Conservation (phyloP, 2,329 filamentous ascomycete genomes). For the Epichloe brachyelytri region DNA sequence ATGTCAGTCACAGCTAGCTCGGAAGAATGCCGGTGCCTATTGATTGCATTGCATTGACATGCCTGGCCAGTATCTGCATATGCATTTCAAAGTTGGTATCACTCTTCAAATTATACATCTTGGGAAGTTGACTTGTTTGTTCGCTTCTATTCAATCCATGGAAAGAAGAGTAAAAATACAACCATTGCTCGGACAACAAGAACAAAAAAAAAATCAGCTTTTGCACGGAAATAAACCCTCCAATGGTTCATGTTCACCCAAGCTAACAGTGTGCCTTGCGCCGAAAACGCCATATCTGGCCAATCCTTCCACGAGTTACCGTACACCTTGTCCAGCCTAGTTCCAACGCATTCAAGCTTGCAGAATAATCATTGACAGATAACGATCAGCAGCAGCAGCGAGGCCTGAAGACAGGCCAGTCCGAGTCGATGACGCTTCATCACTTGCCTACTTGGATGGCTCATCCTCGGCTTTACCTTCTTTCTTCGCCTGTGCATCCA, state of each 20-base stretch:
- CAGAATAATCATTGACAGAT: background rate
- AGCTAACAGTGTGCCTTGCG: constrained; percentile 5
- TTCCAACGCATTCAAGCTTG: background rate
- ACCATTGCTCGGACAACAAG: background rate
- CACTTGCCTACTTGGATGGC: constrained; percentile 12
- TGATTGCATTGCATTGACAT: too few relatives aligned
- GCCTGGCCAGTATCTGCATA: background rate
- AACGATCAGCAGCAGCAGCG: background rate
- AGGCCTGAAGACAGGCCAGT: background rate
- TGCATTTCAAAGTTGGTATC: background rate
- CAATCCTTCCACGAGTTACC: background rate
- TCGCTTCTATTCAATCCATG: background rate
- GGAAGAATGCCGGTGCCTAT: background rate
- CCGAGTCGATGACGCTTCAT: constrained; percentile 1
- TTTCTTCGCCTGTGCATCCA: constrained; percentile 19
- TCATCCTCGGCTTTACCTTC: constrained; percentile 13
- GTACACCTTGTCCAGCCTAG: background rate
- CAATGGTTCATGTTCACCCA: constrained; percentile 2
- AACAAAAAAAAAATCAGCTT: background rate
- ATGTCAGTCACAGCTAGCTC: background rate
- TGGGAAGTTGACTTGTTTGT: background rate
- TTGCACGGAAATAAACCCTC: background rate
- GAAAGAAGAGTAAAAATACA: background rate
- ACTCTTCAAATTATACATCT: too few relatives aligned
- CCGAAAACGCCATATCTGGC: constrained; percentile 9